Base-by-base conservation (phyloP, 805 yeast genomes). In the Schwanniomyces pseudopolymorphus region DNA sequence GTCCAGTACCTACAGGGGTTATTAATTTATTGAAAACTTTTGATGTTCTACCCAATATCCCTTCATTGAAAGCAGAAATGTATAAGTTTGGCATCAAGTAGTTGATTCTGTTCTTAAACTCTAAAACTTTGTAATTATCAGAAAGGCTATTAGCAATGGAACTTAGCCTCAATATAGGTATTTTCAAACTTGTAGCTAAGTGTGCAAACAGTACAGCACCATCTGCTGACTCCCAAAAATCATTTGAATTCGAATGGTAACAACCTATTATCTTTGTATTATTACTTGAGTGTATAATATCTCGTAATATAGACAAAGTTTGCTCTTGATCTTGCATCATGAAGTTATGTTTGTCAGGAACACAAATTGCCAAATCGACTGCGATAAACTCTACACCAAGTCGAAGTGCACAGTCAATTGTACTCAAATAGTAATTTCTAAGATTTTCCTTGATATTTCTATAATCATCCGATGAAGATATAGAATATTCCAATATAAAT, bases 31-130 rank as follows among this genome's bases (percentile, higher is more conserved):
- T 50, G 24, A 52, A 40, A 17, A 54, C 40, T 38, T 45, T 52
- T 6, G 56, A 52, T 11, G 46, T 17, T 22, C 24, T 39, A 4
- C 58, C 58, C 31, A 50, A 11, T 11, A 27, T 24, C 6, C 56
- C 56, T 3, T 39, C 24, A 28, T 52, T 54, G 39, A 42, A 52
- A 4, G 54, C 49, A 10, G 51, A 43, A 6, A 52, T 21, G 13
- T 28, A 13, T 11, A 48, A 37, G 20, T 43, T 40, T 14, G 54
- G 48, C 24, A 44, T 38, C 13, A 40, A 39, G 11, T 35, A 17
- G 9, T 14, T 26, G n/a, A 36, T 35, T 13, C 28, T 21, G 27
- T 33, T 27, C 11, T 24, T 36, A 39, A 50, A 50, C 7, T 41
- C 35, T 21, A 40, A 28, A 11, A 51, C 41, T 5, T 48, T 42